A percentile compares a stretch with the other conserved stretches of the same genome.
phyloP scores from a whole-genome alignment of 352 stramenopile genomes.

The Aphanomyces astaci region DNA sequence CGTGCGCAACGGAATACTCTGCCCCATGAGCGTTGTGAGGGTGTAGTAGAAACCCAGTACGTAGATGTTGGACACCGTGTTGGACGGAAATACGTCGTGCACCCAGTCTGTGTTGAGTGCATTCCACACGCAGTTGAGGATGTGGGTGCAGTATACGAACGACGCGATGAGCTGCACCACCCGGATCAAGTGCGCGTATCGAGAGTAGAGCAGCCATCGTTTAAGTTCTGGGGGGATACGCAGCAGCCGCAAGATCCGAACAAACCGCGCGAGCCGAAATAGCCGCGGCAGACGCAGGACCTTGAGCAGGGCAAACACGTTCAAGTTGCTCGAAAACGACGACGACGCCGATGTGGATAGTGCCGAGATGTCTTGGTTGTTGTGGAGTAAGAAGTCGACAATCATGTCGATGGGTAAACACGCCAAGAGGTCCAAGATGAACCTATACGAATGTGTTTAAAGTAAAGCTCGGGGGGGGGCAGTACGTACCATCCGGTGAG shows the following conservation, averaged over 20 bases:
- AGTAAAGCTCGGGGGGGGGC: neutral
- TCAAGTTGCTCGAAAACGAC: slow-evolving; percentile 36
- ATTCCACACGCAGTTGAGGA: slow-evolving; percentile 23
- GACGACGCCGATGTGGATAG: slow-evolving; percentile 26
- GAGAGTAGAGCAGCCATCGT: slow-evolving; percentile 75
- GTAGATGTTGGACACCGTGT: slow-evolving; percentile 34
- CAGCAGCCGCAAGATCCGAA: slow-evolving; percentile 63
- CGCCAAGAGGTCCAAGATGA: slow-evolving; percentile 70
- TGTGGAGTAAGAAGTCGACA: slow-evolving; percentile 31
- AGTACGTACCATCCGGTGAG: slow-evolving; percentile 44
- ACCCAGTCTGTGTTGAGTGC: neutral
- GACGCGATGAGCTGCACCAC: slow-evolving; percentile 35
- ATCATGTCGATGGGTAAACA: slow-evolving; percentile 69
- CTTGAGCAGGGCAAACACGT: slow-evolving; percentile 59
- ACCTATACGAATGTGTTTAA: slow-evolving; percentile 29
- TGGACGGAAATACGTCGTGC: neutral
- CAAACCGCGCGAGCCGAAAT: slow-evolving; percentile 54
- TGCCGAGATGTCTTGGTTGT: neutral
- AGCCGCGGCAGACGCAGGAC: slow-evolving; percentile 55
- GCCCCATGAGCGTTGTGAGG: slow-evolving; percentile 71
- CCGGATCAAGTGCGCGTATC: slow-evolving; percentile 63
- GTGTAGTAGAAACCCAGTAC: slow-evolving; percentile 56
- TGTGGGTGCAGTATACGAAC: slow-evolving; percentile 20
- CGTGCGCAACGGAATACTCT: slow-evolving; percentile 67
- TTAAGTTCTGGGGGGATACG: slow-evolving; percentile 62